Base-by-base conservation (phyloP, 495 filamentous ascomycete species). In the Podospora appendiculata region DNA sequence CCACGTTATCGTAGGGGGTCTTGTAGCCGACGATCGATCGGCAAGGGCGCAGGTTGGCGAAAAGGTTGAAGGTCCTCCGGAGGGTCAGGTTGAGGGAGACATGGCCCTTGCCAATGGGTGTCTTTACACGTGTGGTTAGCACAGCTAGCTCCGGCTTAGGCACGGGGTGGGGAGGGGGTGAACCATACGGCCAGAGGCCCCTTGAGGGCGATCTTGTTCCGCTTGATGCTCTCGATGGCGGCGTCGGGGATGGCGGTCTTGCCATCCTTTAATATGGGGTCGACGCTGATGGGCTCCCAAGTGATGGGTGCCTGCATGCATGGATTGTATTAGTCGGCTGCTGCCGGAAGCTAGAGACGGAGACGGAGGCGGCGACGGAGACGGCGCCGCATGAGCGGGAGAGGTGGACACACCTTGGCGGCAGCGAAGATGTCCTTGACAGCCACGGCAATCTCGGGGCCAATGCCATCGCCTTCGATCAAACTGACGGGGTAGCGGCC, bases 71-170 rank as follows among this genome's bases (percentile, higher is more conserved):
- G 50, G 93, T 97, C 61, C 93, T 86, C 59, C 93, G 90, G 64
- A 98, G 89, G 56, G 93, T 98, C 52, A 98, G 79, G 81, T 98
- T 98, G 59, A 98, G 88, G 47, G 93, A 98, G 66, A 98, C 94
- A 72, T 98, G 93, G 63, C 93, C 93, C 78, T 97, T 97, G 62
- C 93, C 93, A 65, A 98, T 85, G 50, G 93, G 93, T 17, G 94
- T 98, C 90, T n/a, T n/a, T 95, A 54, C 40, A 52, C 45, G 35
- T n/a, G 32, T 18, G 17, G 55, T 64, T 39, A 65, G 59, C 51
- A 47, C 41, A 16, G 33, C 42, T 19, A 16, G 34, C 16, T 38
- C 17, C 10, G 18, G 32, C 32, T 25, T 41, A 40, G 34, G n/a
- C 8, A 38, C 44, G 38, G 42, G n/a, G n/a, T n/a, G n/a, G n/a